These are phyloP conservation scores for Schwanniomyces vanrijiae DNA, from an alignment of 805 yeast genomes.

Conservation along the genomic window DNA sequence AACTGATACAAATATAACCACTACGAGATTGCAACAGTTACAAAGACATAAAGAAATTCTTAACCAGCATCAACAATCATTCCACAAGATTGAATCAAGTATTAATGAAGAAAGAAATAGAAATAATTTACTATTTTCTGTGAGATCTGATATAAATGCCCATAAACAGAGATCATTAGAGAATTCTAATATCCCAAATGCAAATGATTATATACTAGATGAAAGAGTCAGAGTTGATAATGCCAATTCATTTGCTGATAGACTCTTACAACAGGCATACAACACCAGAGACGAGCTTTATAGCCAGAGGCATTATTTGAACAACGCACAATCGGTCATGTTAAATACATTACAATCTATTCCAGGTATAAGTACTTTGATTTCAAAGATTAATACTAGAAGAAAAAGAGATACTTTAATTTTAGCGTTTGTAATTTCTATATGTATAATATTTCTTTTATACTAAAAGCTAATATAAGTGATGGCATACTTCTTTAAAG, in stretches of 20 bases:
- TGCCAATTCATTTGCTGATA: conserved; percentile 75
- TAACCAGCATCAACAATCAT: conserved; percentile 67
- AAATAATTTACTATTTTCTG: conserved; percentile 69
- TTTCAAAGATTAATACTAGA: conserved; percentile 81
- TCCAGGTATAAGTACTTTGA: conserved; percentile 80
- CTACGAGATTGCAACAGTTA: conserved; percentile 77
- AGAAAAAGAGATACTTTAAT: conserved; percentile 85
- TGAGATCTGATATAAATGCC: conserved; percentile 75
- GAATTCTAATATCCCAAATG: conserved; percentile 26
- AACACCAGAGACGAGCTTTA: conserved; percentile 84
- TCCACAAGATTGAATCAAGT: conserved; percentile 53
- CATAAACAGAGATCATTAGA: conserved; percentile 47
- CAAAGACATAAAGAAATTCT: conserved; percentile 78
- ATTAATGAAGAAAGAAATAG: conserved; percentile 76
- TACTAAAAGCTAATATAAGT: background rate
- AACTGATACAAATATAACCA: conserved; percentile 54
- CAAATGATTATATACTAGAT: conserved; percentile 72
- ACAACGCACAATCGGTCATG: conserved; percentile 63
- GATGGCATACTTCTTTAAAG: background rate
- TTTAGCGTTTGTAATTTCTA: conserved; percentile 69
- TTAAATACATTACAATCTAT: conserved; percentile 61
- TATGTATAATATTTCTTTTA: conserved; percentile 70
- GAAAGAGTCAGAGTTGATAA: conserved; percentile 74
- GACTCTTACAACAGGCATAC: conserved; percentile 78
- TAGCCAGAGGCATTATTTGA: conserved; percentile 66